These are phyloP conservation scores for Euclidium syriacum DNA, from an alignment of 345 rosid genomes.

Conservation along the genomic window DNA sequence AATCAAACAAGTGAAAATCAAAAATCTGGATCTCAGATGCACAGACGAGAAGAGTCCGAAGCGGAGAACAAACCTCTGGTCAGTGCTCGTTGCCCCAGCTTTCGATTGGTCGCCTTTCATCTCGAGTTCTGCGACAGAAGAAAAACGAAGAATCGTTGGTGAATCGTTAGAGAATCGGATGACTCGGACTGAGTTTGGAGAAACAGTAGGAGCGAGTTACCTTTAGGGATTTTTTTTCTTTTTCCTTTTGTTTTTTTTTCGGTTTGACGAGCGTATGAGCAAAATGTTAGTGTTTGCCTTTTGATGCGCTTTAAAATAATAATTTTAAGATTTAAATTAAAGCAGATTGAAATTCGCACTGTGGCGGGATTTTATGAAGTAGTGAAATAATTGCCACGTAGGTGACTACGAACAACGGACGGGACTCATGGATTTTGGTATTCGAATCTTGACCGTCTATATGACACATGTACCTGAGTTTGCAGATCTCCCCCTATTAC, in stretches of 20 bases:
- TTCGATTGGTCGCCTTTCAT: constrained; percentile 74
- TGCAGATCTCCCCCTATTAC: neutral
- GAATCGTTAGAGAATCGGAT: constrained; percentile 5
- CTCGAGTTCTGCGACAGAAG: constrained; percentile 35
- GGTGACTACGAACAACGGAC: neutral
- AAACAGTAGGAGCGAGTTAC: constrained; percentile 28
- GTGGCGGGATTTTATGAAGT: constrained; percentile 23
- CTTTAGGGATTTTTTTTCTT: constrained; percentile 12
- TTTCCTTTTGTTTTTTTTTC: neutral
- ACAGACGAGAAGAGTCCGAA: neutral
- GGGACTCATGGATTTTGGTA: constrained; percentile 3
- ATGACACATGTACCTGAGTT: neutral
- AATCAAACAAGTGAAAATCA: neutral
- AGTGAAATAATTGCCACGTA: constrained; percentile 7
- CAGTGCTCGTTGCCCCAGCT: constrained; percentile 38
- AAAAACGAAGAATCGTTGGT: constrained; percentile 23
- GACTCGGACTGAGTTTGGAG: constrained; percentile 27
- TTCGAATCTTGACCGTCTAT: neutral
- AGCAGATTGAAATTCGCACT: constrained; percentile 11
- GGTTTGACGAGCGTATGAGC: constrained; percentile 8
- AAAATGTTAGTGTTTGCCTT: neutral
- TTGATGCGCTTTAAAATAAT: neutral
- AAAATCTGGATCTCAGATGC: constrained; percentile 18
- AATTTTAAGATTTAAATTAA: neutral
- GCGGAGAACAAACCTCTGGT: constrained; percentile 34